Evolutionary conservation across 2,329 filamentous ascomycete species (phyloP).

Genomic region (Colletotrichum sp.): DNA sequence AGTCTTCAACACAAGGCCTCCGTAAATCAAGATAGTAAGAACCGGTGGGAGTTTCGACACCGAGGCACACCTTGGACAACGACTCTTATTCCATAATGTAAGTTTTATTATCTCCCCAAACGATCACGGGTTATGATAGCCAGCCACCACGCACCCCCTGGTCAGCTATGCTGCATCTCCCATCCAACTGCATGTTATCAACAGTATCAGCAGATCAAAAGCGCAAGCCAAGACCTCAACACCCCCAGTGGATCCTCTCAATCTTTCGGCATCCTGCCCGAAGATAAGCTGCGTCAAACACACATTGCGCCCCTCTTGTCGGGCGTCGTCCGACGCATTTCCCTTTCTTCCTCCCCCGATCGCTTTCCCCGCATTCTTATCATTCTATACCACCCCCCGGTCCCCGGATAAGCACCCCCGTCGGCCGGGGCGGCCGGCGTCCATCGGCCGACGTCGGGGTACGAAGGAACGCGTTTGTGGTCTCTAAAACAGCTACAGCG

Average conservation of each 20-base stretch:
- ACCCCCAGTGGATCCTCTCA: not conserved
- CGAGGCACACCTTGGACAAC: not conserved
- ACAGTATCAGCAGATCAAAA: constrained; percentile 1
- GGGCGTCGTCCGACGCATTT: not conserved
- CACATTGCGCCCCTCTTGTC: not conserved
- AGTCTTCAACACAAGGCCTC: not conserved
- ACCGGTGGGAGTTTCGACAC: not conserved
- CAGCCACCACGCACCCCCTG: not conserved
- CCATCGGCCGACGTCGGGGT: not conserved
- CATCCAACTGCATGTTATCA: not conserved
- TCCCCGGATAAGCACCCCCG: not conserved
- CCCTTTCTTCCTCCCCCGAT: not conserved
- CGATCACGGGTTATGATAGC: not conserved
- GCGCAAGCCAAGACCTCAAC: not conserved
- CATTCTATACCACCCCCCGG: not conserved
- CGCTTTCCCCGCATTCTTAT: constrained; percentile 6
- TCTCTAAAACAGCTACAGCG: not conserved
- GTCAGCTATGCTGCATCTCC: not conserved
- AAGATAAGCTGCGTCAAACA: not conserved
- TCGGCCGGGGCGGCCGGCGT: not conserved
- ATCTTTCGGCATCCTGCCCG: constrained; percentile 1
- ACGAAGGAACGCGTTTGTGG: rapidly evolving
- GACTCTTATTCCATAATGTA: not conserved
- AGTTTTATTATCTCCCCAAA: not conserved
- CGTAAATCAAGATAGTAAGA: not conserved